Base-by-base conservation (phyloP, 2,329 filamentous ascomycete genomes). In the Cladophialophora immunda region DNA sequence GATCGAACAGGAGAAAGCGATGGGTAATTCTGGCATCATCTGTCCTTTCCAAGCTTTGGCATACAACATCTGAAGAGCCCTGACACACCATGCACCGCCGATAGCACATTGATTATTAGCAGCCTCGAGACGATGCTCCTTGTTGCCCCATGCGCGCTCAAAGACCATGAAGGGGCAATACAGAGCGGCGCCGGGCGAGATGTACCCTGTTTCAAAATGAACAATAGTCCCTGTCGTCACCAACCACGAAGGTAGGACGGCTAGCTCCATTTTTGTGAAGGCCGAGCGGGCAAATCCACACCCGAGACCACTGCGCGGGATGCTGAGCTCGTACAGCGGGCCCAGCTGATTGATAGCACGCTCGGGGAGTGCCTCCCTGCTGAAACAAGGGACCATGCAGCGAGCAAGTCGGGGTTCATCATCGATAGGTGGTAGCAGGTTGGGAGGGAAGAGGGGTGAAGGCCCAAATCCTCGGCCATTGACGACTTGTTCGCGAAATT, bases 71-170 rank as follows among this genome's bases (percentile, higher is more conserved):
- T 73, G 72, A 47, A 72, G 62, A 4, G 71, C 61, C 36, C 70
- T 52, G 13, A 72, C 58, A 36, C 65, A 73, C 69, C 72, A 73
- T n/a, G 72, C 67, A 1, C 72, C 72, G 50, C 67, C 71, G 22
- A 73, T 69, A 15, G 72, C 72, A 64, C 71, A 72, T 62, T 72
- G 71, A 29, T 73, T 73, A 25, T 68, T 71, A 13, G 72, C 70
- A 13, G 68, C 47, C 41, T 73, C 71, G 3, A 73, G 30, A 5
- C 67, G 64, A 13, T 64, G 29, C 30, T 72, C 69, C 25, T 68
- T 68, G 17, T 68, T 58, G 34, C 70, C 66, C 36, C 67, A 64
- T 9, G 64, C 55, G 8, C 68, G 65, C 47, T 72, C 70, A 56
- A 73, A 73, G 38, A 61, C 61, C 25, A 73, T 57, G 58, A 72